A percentile compares a stretch with the other conserved stretches of the same genome.
Conservation (phyloP, 2,329 filamentous ascomycete species). For the Epichloe scottii region DNA sequence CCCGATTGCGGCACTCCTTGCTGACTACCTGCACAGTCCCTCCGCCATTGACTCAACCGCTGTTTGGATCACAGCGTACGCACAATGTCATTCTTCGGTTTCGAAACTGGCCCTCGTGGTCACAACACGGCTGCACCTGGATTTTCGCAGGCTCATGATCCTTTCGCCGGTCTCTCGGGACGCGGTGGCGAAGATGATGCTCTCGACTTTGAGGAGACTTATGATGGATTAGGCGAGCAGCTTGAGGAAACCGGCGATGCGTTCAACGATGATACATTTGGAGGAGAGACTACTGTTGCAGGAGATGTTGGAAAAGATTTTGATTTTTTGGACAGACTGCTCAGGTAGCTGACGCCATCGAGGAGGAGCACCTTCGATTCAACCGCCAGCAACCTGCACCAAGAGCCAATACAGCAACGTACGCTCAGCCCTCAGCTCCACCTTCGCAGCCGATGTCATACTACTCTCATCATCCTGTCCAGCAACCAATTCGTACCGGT, state of each 20-base stretch:
- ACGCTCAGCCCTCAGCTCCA: conserved; percentile 20
- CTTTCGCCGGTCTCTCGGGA: conserved; percentile 71
- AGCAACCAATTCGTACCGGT: conserved; percentile 60
- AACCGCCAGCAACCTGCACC: conserved; percentile 56
- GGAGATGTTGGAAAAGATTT: conserved; percentile 76
- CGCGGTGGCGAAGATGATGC: conserved; percentile 46
- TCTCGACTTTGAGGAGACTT: conserved; percentile 87
- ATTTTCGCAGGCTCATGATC: conserved; percentile 74
- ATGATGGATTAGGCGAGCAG: conserved; percentile 84
- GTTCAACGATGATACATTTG: conserved; percentile 96
- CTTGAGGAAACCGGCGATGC: conserved; percentile 86
- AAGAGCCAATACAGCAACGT: conserved; percentile 15
- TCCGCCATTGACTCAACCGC: not conserved
- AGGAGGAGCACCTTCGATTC: conserved; percentile 82
- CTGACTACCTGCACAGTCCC: not conserved
- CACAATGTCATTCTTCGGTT: conserved; percentile 85
- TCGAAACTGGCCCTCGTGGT: conserved; percentile 49
- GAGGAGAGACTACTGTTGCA: conserved; percentile 23
- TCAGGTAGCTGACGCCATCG: conserved; percentile 71
- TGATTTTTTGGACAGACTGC: conserved; percentile 94
- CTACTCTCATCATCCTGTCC: conserved; percentile 25
- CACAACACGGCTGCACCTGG: conserved; percentile 60
- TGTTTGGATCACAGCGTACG: not conserved
- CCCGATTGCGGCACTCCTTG: not conserved
- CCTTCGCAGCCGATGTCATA: conserved; percentile 20